A percentile compares a stretch with the other conserved stretches of the same genome.
These are phyloP conservation scores for Cordyceps javanica DNA, from an alignment of 2,329 filamentous ascomycete species.

Conservation along the genomic window DNA sequence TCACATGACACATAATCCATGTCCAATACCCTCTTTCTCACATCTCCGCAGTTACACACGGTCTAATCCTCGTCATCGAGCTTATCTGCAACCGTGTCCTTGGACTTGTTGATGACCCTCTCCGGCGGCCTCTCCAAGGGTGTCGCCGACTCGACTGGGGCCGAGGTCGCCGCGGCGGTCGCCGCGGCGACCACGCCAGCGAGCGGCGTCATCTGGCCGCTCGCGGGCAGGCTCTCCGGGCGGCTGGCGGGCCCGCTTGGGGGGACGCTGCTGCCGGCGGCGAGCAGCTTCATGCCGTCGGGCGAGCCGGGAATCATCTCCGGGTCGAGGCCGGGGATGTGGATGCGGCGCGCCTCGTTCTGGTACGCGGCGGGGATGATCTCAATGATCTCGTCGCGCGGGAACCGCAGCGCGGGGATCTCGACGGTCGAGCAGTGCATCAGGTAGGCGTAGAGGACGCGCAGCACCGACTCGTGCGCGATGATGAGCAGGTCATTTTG, in stretches of 20 bases:
- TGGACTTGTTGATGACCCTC: slow-evolving; percentile 43
- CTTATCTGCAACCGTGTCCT: slow-evolving; percentile 46
- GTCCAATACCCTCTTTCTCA: neutral
- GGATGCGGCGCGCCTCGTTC: slow-evolving; percentile 87
- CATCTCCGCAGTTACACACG: slow-evolving; percentile 11
- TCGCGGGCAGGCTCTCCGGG: slow-evolving; percentile 24
- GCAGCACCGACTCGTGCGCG: slow-evolving; percentile 94
- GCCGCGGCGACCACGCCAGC: slow-evolving; percentile 36
- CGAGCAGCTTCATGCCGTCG: slow-evolving; percentile 73
- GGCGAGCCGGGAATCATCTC: slow-evolving; percentile 70
- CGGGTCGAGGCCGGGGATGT: slow-evolving; percentile 64
- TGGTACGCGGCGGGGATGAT: slow-evolving; percentile 97
- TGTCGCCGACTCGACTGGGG: neutral
- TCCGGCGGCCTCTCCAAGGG: slow-evolving; percentile 36
- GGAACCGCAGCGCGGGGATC: slow-evolving; percentile 89
- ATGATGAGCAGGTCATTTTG: slow-evolving; percentile 98
- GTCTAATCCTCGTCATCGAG: slow-evolving; percentile 46
- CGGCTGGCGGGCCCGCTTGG: slow-evolving; percentile 11
- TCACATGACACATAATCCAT: slow-evolving; percentile 4
- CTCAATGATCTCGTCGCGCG: slow-evolving; percentile 95
- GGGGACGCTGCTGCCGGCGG: slow-evolving; percentile 38
- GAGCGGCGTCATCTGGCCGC: slow-evolving; percentile 40
- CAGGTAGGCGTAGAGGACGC: slow-evolving; percentile 92
- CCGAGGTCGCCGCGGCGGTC: slow-evolving; percentile 35
- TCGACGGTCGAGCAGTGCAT: slow-evolving; percentile 97